Conservation (phyloP, 2,329 filamentous ascomycete species). For the Rosellinia necatrix region DNA sequence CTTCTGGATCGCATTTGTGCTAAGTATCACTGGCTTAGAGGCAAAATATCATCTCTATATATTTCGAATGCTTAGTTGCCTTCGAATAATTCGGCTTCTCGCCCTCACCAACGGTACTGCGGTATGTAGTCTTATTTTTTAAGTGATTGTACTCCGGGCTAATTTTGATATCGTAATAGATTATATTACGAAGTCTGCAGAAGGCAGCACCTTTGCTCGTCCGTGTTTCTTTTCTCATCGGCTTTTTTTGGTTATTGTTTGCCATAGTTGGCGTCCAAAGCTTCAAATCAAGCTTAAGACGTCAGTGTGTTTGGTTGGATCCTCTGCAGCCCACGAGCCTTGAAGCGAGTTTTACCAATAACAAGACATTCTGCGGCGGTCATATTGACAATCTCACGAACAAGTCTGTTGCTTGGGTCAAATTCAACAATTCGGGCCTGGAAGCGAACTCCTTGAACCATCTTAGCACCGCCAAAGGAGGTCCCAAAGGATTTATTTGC, state of each 20-base stretch:
- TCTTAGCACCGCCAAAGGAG: constrained; percentile 54
- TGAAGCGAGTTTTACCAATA: constrained; percentile 62
- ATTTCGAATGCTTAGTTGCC: constrained; percentile 94
- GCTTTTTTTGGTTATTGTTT: constrained; percentile 98
- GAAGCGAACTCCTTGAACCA: constrained; percentile 47
- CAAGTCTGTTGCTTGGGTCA: constrained; percentile 69
- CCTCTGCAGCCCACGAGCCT: constrained; percentile 61
- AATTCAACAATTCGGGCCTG: constrained; percentile 37
- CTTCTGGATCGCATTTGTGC: constrained; percentile 87
- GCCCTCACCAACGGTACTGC: constrained; percentile 92
- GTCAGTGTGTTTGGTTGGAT: constrained; percentile 79
- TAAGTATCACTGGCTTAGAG: constrained; percentile 74
- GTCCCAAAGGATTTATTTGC: constrained; percentile 85
- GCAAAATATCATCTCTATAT: constrained; percentile 75
- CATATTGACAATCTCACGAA: constrained; percentile 68
- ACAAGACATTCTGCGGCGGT: constrained; percentile 84
- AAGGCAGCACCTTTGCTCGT: constrained; percentile 90
- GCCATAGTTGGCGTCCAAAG: constrained; percentile 96
- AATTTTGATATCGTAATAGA: constrained; percentile 51
- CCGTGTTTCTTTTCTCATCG: constrained; percentile 90
- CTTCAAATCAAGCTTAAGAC: constrained; percentile 82
- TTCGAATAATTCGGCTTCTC: constrained; percentile 89
- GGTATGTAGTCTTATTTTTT: constrained; percentile 53
- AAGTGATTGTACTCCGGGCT: constrained; percentile 24
- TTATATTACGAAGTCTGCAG: constrained; percentile 93